Evolutionary conservation across 768 basidiomycete genomes (phyloP).

Genomic region (Phlegmacium glaucopus): DNA sequence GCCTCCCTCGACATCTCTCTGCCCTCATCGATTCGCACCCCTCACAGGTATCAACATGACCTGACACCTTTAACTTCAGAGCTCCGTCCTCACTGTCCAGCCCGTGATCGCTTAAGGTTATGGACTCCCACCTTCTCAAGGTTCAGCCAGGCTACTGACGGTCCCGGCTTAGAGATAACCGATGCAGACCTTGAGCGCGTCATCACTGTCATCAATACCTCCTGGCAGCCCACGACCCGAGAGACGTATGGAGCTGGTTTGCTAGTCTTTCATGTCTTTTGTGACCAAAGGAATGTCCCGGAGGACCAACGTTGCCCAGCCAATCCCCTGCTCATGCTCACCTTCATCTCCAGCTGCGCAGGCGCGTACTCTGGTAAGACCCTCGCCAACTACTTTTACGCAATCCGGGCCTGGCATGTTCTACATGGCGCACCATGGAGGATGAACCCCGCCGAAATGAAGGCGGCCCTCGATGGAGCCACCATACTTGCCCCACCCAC

Average conservation of each 20-base stretch:
- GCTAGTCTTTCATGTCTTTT: conserved; percentile 1
- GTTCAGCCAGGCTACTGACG: too few relatives aligned
- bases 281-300: conserved; percentile 10
- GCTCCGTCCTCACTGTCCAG: conserved; percentile 22
- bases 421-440: too few relatives aligned
- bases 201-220: conserved; percentile 9
- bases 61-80: conserved; percentile 12
- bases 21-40: not conserved
- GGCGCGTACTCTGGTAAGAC: conserved; percentile 26
- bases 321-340: conserved; percentile 13
- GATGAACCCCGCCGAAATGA: too few relatives aligned
- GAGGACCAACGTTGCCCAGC: conserved; percentile 23
- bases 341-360: conserved; percentile 14
- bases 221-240: conserved; percentile 10
- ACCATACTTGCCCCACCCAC: conserved; percentile 3
- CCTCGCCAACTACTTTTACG: conserved; percentile 24
- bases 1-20: not conserved
- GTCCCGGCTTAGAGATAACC: not conserved
- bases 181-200: conserved; percentile 11
- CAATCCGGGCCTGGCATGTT: conserved; percentile 31
- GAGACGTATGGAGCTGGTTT: conserved; percentile 3
- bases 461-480: conserved; percentile 4
- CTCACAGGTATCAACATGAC: not conserved
- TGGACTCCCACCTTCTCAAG: not conserved
- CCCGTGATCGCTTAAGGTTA: conserved; percentile 14